Conservation (phyloP, 1,139 yeast genomes). For the Candida dubliniensis region DNA sequence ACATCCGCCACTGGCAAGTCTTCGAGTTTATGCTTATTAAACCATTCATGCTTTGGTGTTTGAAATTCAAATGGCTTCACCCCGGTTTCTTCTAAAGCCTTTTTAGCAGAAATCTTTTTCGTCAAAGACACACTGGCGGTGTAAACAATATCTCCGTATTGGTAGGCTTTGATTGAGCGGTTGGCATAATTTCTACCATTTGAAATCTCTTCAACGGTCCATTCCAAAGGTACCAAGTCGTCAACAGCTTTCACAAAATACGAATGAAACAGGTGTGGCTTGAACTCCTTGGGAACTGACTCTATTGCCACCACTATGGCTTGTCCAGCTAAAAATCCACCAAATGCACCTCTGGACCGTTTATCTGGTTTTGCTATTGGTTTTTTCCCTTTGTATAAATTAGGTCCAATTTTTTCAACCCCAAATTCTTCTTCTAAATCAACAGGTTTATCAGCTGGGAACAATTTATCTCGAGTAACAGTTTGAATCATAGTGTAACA, state of each 20-base stretch:
- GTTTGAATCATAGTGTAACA: slow-evolving; percentile 6
- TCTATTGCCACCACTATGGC: slow-evolving; percentile 39
- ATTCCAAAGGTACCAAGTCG: slow-evolving; percentile 29
- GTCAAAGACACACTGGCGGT: slow-evolving; percentile 38
- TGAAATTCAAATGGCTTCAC: slow-evolving; percentile 37
- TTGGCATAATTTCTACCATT: slow-evolving; percentile 38
- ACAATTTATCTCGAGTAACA: not conserved
- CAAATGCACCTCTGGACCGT: slow-evolving; percentile 39
- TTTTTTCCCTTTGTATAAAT: slow-evolving; percentile 26
- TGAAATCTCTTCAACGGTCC: slow-evolving; percentile 31
- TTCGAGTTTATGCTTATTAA: slow-evolving; percentile 19
- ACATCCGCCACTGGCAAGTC: slow-evolving; percentile 18
- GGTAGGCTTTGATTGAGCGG: slow-evolving; percentile 30
- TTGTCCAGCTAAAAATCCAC: slow-evolving; percentile 45
- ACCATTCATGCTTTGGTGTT: slow-evolving; percentile 31
- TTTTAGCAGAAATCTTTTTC: slow-evolving; percentile 25
- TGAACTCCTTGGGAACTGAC: slow-evolving; percentile 30
- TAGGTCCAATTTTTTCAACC: slow-evolving; percentile 22
- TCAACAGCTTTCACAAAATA: slow-evolving; percentile 40
- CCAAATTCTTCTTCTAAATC: slow-evolving; percentile 21
- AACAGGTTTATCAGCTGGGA: slow-evolving; percentile 4
- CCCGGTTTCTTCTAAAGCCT: slow-evolving; percentile 16
- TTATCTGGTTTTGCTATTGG: slow-evolving; percentile 36
- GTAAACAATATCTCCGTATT: slow-evolving; percentile 30
- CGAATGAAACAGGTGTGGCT: slow-evolving; percentile 46